Evolutionary conservation across 2,329 filamentous ascomycete species (phyloP), one percentile per base, ranked within the genome.

Genomic region (Hyphodiscus sp.): DNA sequence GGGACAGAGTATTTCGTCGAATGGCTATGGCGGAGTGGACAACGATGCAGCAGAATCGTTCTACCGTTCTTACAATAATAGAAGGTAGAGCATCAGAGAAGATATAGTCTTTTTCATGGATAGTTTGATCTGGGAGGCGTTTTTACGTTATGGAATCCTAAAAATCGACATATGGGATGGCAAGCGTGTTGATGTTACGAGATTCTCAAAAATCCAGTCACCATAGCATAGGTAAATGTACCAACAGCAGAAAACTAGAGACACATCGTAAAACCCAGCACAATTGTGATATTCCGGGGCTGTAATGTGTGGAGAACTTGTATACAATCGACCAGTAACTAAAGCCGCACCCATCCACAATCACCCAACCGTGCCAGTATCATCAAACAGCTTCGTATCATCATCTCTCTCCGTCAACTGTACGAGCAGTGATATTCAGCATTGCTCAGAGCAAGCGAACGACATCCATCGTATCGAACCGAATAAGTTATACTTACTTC

Each of bases 21-120:
- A 72, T 60, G 77, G 78, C 54, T 79, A 81, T 59, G 78, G 77
- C 19, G 79, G 79, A 11, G 73, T 77, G 10, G 86, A 88, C 56
- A 82, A 78, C 54, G 86, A 88, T 66, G 85, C 87, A 16, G 85
- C 88, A 1, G 91, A 96, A 67, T 89, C 90, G 70, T 96, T 97
- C 72, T 95, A 94, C 69, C 82, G 88, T 48, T 95, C 89, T 52
- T 95, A 90, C 72, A 84, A 90, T 76, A 88, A 87, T 42, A 78
- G 87, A 60, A 80, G 86, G 71, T 87, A 68, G 73, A 49, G 50
- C 53, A 48, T 16, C 10, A 29, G 45, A 20, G 45, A 15, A n/a
- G n/a, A 26, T 26, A 26, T 26, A 8, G 13, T 54, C 55, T 44
- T 56, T 59, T 47, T 55, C 41, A 46, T 45, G 41, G 44, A 48